Conservation (phyloP, 2,329 filamentous ascomycete species). For the Hypoxylon sp. region DNA sequence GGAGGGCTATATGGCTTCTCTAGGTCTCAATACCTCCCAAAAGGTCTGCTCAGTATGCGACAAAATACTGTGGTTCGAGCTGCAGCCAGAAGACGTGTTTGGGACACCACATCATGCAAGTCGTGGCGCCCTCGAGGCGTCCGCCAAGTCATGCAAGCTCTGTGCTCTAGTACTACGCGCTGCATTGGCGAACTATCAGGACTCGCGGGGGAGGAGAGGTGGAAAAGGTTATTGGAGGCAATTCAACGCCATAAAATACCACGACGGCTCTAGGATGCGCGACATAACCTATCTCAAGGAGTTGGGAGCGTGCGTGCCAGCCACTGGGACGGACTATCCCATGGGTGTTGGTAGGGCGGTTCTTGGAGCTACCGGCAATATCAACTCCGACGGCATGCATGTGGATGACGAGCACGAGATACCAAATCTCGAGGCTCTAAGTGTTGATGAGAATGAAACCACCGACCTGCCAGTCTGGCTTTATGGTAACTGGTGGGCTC, state of each 20-base stretch:
- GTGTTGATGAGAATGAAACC: slow-evolving; percentile 16
- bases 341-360: slow-evolving; percentile 14
- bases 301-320: slow-evolving; percentile 17
- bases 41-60: slow-evolving; percentile 20
- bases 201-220: slow-evolving; percentile 18
- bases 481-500: slow-evolving; percentile 30
- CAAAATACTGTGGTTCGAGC: slow-evolving; percentile 29
- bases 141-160: slow-evolving; percentile 20
- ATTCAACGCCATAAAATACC: slow-evolving; percentile 29
- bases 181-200: slow-evolving; percentile 27
- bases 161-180: slow-evolving; percentile 22
- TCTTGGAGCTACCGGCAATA: slow-evolving; percentile 23
- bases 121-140: slow-evolving; percentile 23
- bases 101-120: slow-evolving; percentile 26
- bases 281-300: slow-evolving; percentile 26
- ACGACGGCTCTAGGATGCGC: slow-evolving; percentile 14
- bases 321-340: slow-evolving; percentile 13
- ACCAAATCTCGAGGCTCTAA: slow-evolving; percentile 5
- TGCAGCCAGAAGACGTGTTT: slow-evolving; percentile 31
- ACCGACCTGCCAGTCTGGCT: slow-evolving; percentile 28
- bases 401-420: slow-evolving; percentile 16
- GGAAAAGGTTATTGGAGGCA: slow-evolving; percentile 32
- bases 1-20: slow-evolving; percentile 2
- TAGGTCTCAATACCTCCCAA: neutral
- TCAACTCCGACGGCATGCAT: slow-evolving; percentile 27